Conservation (phyloP, 106 monocot species). For the Phalaenopsis equestris region DNA sequence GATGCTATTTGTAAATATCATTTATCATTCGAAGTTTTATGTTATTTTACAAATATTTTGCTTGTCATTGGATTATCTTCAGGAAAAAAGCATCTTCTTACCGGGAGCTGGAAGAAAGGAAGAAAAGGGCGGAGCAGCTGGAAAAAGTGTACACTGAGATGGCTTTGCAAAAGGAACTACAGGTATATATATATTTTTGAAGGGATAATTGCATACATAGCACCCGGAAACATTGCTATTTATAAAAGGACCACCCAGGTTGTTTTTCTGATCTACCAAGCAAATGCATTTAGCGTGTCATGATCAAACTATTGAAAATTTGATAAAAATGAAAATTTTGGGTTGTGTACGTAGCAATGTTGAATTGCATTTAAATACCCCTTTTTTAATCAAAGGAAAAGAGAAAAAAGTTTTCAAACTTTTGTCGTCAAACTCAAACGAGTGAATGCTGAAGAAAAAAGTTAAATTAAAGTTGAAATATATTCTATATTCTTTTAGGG, state of each 20-base stretch:
- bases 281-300: too few species aligned
- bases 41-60: background rate
- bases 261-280: too few species aligned
- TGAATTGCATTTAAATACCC: too few species aligned
- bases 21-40: background rate
- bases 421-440: background rate
- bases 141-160: slow-evolving; percentile 76
- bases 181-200: slow-evolving; percentile 31
- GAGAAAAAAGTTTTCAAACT: too few species aligned
- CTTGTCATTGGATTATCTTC: background rate
- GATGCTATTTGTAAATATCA: background rate
- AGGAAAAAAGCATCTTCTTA: slow-evolving; percentile 84
- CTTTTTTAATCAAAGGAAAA: too few species aligned
- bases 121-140: slow-evolving; percentile 46
- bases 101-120: slow-evolving; percentile 68
- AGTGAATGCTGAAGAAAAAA: background rate
- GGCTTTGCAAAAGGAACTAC: slow-evolving; percentile 83
- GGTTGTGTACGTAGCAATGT: too few species aligned
- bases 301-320: too few species aligned
- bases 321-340: too few species aligned
- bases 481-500: background rate
- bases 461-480: background rate
- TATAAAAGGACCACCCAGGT: too few species aligned
- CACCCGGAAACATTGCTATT: too few species aligned
- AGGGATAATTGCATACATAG: background rate